phyloP scores from a whole-genome alignment of 31 red algal species.

The Asparagopsis taxiformis region DNA sequence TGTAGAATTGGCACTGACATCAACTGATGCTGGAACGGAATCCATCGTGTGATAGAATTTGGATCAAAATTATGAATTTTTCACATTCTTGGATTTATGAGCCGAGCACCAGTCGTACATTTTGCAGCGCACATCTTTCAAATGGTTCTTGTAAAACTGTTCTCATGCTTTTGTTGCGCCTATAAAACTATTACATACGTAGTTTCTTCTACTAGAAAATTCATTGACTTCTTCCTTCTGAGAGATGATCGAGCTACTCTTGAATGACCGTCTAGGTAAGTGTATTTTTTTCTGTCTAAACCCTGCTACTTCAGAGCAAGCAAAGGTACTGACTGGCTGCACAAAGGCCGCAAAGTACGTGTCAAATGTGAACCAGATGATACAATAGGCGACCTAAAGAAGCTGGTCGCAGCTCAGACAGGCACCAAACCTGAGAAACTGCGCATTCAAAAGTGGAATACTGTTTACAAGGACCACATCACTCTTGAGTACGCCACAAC shows the following conservation, averaged over 20 bases:
- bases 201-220: too few species aligned
- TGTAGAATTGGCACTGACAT: too few species aligned
- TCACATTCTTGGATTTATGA: background rate
- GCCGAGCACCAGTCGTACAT: background rate
- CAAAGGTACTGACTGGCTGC: too few species aligned
- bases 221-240: too few species aligned
- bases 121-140: too few species aligned
- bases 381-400: conserved; percentile 83
- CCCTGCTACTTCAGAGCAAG: too few species aligned
- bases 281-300: background rate
- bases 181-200: too few species aligned
- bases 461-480: conserved; percentile 89
- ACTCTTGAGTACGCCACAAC: conserved; percentile 45
- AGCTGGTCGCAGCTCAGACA: conserved; percentile 77
- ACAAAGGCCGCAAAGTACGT: conserved; percentile 45
- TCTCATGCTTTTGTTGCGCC: too few species aligned
- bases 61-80: background rate
- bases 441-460: conserved; percentile 82
- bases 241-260: conserved; percentile 84
- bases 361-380: conserved; percentile 92
- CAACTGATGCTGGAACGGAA: background rate
- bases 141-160: too few species aligned
- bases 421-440: conserved; percentile 85
- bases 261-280: conserved; percentile 87
- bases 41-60: background rate